phyloP scores from a whole-genome alignment of 345 rosid species.

The Hibiscus syriacus region DNA sequence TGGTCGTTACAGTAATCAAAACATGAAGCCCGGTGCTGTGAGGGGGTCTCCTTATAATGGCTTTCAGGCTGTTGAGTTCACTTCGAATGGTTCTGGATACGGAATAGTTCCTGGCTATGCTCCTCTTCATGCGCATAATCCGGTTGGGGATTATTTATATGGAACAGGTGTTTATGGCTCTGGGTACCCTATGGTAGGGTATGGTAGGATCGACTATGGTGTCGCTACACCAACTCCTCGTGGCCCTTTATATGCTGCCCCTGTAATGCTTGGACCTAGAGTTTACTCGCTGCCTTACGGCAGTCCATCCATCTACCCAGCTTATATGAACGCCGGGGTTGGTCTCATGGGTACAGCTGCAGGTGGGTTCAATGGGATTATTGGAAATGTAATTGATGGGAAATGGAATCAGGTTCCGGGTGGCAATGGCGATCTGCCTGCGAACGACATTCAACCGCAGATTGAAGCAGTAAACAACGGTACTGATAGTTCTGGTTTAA shows the following conservation, averaged over 20 bases:
- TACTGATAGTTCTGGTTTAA: slow-evolving; percentile 8
- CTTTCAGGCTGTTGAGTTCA: slow-evolving; percentile 23
- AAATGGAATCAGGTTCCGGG: too few relatives aligned
- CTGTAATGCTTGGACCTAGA: slow-evolving; percentile 27
- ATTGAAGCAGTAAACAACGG: slow-evolving; percentile 19
- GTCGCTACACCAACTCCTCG: slow-evolving; percentile 24
- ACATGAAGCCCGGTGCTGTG: slow-evolving; percentile 1
- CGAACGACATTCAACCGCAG: slow-evolving; percentile 15
- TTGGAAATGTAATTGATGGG: slow-evolving; percentile 19
- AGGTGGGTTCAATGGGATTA: slow-evolving; percentile 17
- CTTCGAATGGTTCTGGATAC: slow-evolving; percentile 19
- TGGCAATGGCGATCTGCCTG: slow-evolving; percentile 2
- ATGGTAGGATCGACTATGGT: slow-evolving; percentile 23
- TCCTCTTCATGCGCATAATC: slow-evolving; percentile 23
- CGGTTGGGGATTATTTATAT: slow-evolving; percentile 27
- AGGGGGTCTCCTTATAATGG: slow-evolving; percentile 9
- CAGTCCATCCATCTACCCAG: slow-evolving; percentile 21
- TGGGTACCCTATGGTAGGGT: slow-evolving; percentile 31
- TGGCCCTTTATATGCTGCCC: slow-evolving; percentile 30
- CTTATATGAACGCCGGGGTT: slow-evolving; percentile 30
- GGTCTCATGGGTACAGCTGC: slow-evolving; percentile 16
- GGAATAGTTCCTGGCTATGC: slow-evolving; percentile 21
- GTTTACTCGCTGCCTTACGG: slow-evolving; percentile 26
- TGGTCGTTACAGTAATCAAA: slow-evolving; percentile 15
- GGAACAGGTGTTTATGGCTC: slow-evolving; percentile 26